Evolutionary conservation across 2,329 filamentous ascomycete species (phyloP).

Genomic region (Fusarium circinatum): DNA sequence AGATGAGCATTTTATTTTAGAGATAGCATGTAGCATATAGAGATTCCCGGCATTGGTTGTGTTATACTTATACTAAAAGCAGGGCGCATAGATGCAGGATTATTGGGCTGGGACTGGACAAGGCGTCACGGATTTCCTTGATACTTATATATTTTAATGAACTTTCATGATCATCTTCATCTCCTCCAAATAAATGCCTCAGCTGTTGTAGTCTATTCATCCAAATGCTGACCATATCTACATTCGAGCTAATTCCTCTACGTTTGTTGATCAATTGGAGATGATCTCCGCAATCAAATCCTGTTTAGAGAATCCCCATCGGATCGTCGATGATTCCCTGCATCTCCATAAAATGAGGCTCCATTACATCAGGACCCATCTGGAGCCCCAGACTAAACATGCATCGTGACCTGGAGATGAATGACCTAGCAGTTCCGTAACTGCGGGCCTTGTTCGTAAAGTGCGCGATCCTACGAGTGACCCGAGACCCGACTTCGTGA

Average conservation of each 20-base stretch:
- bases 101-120: neutral
- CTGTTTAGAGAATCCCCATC: neutral
- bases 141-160: slow-evolving; percentile 15
- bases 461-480: neutral
- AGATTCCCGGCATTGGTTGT: slow-evolving; percentile 19
- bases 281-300: slow-evolving; percentile 9
- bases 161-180: neutral
- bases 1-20: neutral
- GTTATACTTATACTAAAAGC: slow-evolving; percentile 21
- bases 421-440: slow-evolving; percentile 1
- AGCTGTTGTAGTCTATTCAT: neutral
- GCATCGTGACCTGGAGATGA: neutral
- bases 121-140: slow-evolving; percentile 18
- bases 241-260: neutral
- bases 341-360: slow-evolving; percentile 28
- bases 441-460: neutral
- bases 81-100: slow-evolving; percentile 15
- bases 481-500: too few species aligned
- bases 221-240: too few species aligned
- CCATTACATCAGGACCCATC: slow-evolving; percentile 26
- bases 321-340: slow-evolving; percentile 15
- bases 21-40: slow-evolving; percentile 28
- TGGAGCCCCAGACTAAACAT: slow-evolving; percentile 15
- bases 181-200: too few species aligned
- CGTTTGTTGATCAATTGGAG: neutral